phyloP scores from a whole-genome alignment of 139 green algal species.

The Asterochloris erici region DNA sequence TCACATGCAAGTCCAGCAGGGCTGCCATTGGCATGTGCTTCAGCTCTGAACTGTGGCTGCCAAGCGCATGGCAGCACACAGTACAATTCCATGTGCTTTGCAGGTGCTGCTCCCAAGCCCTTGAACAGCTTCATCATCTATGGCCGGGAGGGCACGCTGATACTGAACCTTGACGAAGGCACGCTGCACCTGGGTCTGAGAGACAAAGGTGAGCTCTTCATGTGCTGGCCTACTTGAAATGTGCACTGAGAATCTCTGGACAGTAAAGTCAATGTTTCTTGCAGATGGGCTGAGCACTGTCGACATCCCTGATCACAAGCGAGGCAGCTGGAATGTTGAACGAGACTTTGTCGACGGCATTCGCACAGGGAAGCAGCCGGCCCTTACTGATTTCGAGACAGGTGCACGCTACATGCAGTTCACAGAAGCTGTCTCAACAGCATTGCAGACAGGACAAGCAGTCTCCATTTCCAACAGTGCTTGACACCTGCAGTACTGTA shows the following conservation, averaged over 20 bases:
- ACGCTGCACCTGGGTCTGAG: conserved; percentile 23
- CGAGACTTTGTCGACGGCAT: conserved; percentile 36
- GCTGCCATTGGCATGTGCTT: not conserved
- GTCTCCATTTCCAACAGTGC: not conserved
- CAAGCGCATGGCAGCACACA: not conserved
- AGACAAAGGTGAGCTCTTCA: not conserved
- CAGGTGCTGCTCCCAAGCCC: conserved; percentile 12
- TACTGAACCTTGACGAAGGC: conserved; percentile 22
- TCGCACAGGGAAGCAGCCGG: conserved; percentile 10
- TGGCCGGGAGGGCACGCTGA: conserved; percentile 28
- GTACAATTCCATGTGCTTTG: not conserved
- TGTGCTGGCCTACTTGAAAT: not conserved
- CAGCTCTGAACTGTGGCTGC: not conserved
- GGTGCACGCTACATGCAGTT: conserved; percentile 41
- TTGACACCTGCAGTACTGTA: too few species aligned
- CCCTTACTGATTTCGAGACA: conserved; percentile 14
- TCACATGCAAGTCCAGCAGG: not conserved
- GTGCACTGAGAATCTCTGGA: not conserved
- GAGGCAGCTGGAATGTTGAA: conserved; percentile 27
- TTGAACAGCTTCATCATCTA: conserved; percentile 23
- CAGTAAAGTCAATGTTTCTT: not conserved
- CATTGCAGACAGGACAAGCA: conserved; percentile 12
- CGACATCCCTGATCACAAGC: conserved; percentile 3
- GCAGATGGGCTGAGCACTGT: conserved; percentile 21
- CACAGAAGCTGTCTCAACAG: conserved; percentile 28